Conservation (phyloP, 768 basidiomycete species). For the Suillus placidus region DNA sequence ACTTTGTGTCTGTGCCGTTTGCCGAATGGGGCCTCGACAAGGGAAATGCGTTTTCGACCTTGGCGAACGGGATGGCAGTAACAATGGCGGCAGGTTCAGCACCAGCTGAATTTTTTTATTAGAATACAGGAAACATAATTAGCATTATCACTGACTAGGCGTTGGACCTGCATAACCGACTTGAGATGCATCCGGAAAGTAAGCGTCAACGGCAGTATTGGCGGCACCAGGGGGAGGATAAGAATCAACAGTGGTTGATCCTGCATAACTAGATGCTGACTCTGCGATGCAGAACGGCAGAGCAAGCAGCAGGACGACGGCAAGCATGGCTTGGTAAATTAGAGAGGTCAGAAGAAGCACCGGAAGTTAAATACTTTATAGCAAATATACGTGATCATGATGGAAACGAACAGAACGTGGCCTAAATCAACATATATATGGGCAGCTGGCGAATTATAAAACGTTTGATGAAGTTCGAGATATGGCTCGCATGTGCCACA, state of each 20-base stretch:
- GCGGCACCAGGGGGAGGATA: conserved; percentile 47
- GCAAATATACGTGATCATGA: not conserved
- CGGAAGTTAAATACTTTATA: not conserved
- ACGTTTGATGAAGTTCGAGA: not conserved
- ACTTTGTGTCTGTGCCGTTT: conserved; percentile 36
- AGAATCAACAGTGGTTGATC: conserved; percentile 41
- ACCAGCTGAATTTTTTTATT: conserved; percentile 35
- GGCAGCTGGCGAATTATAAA: not conserved
- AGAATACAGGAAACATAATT: not conserved
- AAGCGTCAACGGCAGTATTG: conserved; percentile 33
- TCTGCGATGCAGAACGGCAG: conserved; percentile 9
- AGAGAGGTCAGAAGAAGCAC: not conserved
- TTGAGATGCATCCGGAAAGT: conserved; percentile 45
- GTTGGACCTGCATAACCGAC: conserved; percentile 54
- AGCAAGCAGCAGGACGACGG: conserved; percentile 8
- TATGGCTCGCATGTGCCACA: not conserved
- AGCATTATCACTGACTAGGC: conserved; percentile 39
- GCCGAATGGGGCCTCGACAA: conserved; percentile 41
- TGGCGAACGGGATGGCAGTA: conserved; percentile 44
- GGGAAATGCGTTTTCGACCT: conserved; percentile 43
- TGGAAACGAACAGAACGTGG: not conserved
- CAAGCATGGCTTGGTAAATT: conserved; percentile 4
- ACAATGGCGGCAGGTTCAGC: conserved; percentile 44
- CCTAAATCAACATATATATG: too few relatives aligned
- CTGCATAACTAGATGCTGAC: conserved; percentile 44